A percentile compares a stretch with the other conserved stretches of the same genome.
Conservation (phyloP, 129 eudicot genomes). For the Flaveria trinervia region DNA sequence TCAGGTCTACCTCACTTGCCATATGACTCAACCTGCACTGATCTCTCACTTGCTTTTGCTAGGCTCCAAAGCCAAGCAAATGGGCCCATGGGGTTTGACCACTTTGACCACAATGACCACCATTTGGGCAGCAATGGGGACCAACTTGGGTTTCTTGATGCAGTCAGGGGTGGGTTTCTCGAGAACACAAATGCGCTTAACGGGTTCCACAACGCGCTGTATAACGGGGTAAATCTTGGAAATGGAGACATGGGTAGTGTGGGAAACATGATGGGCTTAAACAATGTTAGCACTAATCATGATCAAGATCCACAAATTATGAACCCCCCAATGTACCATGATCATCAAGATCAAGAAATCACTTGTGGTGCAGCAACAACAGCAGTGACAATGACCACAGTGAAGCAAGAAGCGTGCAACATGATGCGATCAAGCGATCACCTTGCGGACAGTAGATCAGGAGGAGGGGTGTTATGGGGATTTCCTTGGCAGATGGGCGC, state of each 20-base stretch:
- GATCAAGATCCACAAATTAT: constrained; percentile 38
- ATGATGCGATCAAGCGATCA: constrained; percentile 22
- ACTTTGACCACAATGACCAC: constrained; percentile 36
- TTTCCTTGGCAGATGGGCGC: constrained; percentile 71
- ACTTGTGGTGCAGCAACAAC: constrained; percentile 45
- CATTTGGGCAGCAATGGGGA: constrained; percentile 17
- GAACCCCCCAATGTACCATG: constrained; percentile 33
- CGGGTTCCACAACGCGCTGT: constrained; percentile 45
- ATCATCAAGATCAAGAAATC: constrained; percentile 29
- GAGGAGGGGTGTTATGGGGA: constrained; percentile 65
- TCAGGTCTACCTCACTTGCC: constrained; percentile 38
- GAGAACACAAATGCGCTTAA: constrained; percentile 24
- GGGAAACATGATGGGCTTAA: constrained; percentile 46
- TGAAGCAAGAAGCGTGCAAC: constrained; percentile 60
- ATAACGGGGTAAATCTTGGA: constrained; percentile 28
- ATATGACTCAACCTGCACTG: constrained; percentile 62
- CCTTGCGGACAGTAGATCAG: constrained; percentile 29
- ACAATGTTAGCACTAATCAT: constrained; percentile 19
- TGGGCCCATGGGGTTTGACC: constrained; percentile 46
- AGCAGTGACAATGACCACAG: constrained; percentile 50
- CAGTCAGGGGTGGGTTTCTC: constrained; percentile 52
- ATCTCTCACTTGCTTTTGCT: constrained; percentile 68
- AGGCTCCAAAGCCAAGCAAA: constrained; percentile 63
- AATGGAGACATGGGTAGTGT: constrained; percentile 39
- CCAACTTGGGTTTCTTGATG: constrained; percentile 50